Evolutionary conservation across 495 filamentous ascomycete species (phyloP), one percentile per base, ranked within the genome.

Genomic region (Aspergillus mulundensis): DNA sequence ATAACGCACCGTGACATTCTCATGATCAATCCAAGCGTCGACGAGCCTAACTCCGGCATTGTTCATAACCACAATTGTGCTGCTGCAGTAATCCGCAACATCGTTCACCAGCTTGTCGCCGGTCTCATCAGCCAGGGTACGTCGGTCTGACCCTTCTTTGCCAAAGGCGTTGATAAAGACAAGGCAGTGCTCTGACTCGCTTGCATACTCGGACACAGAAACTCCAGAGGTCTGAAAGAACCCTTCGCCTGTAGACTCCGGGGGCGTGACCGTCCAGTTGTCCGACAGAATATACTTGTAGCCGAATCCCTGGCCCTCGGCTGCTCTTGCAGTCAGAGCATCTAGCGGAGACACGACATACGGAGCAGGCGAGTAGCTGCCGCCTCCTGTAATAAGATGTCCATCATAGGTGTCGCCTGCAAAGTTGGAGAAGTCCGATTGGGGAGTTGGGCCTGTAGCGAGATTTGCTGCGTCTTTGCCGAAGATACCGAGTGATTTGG

Each of bases 121-220:
- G 61, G 77, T 48, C 1, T 44, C 42, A 39, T 73, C 62, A 7
- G 57, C 46, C 2, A 71, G 44, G 1, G 16, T 50, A 0, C 53
- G 38, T 0, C 69, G 62, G 47, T 71, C 67, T 8, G 18, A 54
- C 0, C 84, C 80, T 60, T 90, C 87, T 0, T 79, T 72, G 0
- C 83, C 78, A 51, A 74, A 84, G 2, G 76, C 74, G 57, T 86
- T 89, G 52, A 81, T 77, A 41, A 89, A 81, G 0, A 89, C 85
- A 24, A 88, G 59, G 53, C 82, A 85, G 0, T 72, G 73, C 10
- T 81, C 83, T 76, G 14, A 76, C 32, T 36, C 66, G 8, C 45
- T 59, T 0, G 81, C 74, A 54, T 66, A 71, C 59, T 85, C 74
- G 1, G 75, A 59, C 46, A 58, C 8, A 48, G 68, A 64, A 42